These are phyloP conservation scores for Silene uniflora DNA, from an alignment of 148 eudicot genomes.

Conservation along the genomic window DNA sequence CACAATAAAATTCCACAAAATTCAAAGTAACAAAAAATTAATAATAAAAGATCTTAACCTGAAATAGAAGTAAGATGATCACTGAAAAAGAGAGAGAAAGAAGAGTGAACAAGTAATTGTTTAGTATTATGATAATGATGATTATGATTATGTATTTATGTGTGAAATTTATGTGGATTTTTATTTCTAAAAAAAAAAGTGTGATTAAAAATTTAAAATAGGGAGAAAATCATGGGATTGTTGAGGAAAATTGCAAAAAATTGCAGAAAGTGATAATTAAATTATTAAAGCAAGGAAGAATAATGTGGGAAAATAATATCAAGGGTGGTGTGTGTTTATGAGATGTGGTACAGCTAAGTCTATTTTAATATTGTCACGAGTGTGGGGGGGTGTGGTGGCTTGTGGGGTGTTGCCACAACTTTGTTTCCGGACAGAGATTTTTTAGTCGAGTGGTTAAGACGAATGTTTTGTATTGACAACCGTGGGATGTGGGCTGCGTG, in stretches of 20 bases:
- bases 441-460: too few species aligned
- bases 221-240: neutral
- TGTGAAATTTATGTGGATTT: neutral
- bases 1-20: neutral
- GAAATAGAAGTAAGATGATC: conserved; percentile 23
- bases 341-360: neutral
- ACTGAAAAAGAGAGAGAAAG: conserved; percentile 1
- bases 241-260: neutral
- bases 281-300: neutral
- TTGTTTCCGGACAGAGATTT: too few species aligned
- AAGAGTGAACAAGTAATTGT: neutral
- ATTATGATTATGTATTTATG: neutral
- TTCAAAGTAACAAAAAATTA: neutral
- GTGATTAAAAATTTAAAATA: neutral
- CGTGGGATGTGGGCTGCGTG: too few species aligned
- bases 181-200: neutral
- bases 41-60: conserved; percentile 8
- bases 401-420: neutral
- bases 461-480: too few species aligned
- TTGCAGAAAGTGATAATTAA: neutral
- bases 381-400: neutral
- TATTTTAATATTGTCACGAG: neutral
- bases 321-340: neutral
- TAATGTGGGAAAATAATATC: too few species aligned
- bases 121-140: neutral